Conservation (phyloP, 768 basidiomycete species). For the Rickenella mellea region DNA sequence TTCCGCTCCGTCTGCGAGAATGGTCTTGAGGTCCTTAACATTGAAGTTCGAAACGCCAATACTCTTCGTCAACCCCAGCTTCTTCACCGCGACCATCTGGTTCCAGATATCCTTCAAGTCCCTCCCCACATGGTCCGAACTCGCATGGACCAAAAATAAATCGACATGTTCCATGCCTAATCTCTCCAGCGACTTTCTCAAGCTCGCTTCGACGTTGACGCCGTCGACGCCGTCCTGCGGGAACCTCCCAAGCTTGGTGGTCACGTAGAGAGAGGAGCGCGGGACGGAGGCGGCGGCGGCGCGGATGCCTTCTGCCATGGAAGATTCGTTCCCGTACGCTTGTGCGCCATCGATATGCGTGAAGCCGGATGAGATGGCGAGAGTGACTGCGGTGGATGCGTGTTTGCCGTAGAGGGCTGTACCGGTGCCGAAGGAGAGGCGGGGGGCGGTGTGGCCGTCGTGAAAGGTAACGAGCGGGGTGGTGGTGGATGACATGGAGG, state of each 20-base stretch:
- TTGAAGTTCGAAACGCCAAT: conserved; percentile 29
- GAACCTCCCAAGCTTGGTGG: conserved; percentile 38
- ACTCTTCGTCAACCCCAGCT: conserved; percentile 31
- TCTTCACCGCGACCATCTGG: conserved; percentile 47
- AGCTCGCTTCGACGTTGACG: conserved; percentile 35
- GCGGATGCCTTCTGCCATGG: conserved; percentile 37
- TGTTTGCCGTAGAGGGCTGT: conserved; percentile 40
- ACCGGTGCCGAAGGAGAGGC: conserved; percentile 56
- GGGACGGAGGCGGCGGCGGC: conserved; percentile 8
- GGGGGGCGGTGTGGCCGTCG: conserved; percentile 43
- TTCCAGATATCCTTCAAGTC: conserved; percentile 44
- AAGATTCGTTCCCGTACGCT: conserved; percentile 45
- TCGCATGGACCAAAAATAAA: conserved; percentile 52
- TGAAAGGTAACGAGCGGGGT: too few species aligned
- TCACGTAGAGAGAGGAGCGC: conserved; percentile 49
- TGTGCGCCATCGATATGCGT: conserved; percentile 62
- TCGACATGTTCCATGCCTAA: conserved; percentile 49
- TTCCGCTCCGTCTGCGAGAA: conserved; percentile 22
- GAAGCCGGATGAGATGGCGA: conserved; percentile 47
- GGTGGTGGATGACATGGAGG: too few species aligned
- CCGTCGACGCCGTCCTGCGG: conserved; percentile 36
- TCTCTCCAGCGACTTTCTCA: conserved; percentile 45
- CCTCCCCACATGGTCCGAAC: conserved; percentile 19
- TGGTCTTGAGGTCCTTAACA: conserved; percentile 19
- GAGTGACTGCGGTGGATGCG: conserved; percentile 26